Evolutionary conservation across 306 rosid species (phyloP), one percentile per base, ranked within the genome.

Genomic region (Amphicarpaea edgeworthii): DNA sequence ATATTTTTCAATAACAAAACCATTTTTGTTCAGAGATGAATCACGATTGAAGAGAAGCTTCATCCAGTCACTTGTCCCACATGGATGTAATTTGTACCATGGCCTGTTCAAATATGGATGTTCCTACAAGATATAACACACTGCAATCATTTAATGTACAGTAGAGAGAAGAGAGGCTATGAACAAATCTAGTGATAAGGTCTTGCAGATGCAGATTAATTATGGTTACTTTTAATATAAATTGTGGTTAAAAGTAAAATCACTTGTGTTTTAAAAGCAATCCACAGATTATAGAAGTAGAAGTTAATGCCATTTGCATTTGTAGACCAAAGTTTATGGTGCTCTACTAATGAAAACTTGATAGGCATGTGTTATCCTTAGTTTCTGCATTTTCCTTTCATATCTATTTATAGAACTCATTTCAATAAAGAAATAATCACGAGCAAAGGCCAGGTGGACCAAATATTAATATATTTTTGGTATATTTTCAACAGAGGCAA

Each of bases 41-140:
- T 82, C 86, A 46, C 77, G 41, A 34, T 40, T 50, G 26, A 79
- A 86, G 59, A 94, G 93, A 68, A 91, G 82, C 88, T 91, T 94
- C 94, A 93, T 87, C 98, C 97, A 93, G 42, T 88, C 98, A 30
- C 90, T 65, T 0, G 97, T 90, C 30, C 97, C 98, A 68, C 98
- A 91, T 45, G 98, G 95, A 86, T 94, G 98, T 73, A 94, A 75
- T 77, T 91, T 94, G 88, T 38, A 90, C 98, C 97, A 94, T 68
- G 93, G 96, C 75, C 96, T 86, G 32, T 91, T 85, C 83, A 94
- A 76, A 85, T 85, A 78, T 12, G 98, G 98, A 77, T 94, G 97
- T 83, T 94, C 98, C 96, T 91, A 76, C 65, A 82, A 80, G 8
- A 82, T 16, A 49, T 15, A 51, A 34, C 26, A n/a, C n/a, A 32